Base-by-base conservation (phyloP, 1,284 basidiomycete species). In the Boletus sp. region DNA sequence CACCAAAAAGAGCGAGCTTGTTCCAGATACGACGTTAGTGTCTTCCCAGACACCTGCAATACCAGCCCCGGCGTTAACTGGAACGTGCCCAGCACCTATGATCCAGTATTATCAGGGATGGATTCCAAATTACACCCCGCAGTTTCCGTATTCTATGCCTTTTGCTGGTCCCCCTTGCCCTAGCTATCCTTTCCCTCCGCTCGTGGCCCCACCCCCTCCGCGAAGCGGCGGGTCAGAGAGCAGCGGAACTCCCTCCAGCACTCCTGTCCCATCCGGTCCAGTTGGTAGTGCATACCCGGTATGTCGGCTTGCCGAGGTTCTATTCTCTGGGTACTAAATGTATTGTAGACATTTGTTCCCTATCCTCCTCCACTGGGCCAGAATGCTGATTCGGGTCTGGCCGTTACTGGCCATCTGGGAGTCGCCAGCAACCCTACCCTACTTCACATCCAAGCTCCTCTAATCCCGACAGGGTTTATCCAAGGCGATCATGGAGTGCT, bases 401-500 rank as follows among this genome's bases (percentile, higher is more conserved):
- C 74, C 17, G 40, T 71, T 55, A 50, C 71, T 55, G 53, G 64
- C 25, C 71, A 55, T 68, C 50, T 61, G n/a, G 52, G 65, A 62
- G 37, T 65, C 40, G 37, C 54, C 71, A 71, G 49, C 43, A 66
- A 67, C 55, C 65, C 75, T 38, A 67, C 69, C 38, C 65, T 68
- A 9, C 55, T 73, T 56, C 71, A 73, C 46, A 63, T 74, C 35
- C 85, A 86, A 70, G 82, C 87, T 17, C 87, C 89, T 33, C 74
- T 90, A 19, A 76, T 81, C 44, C 84, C 89, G 3, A 83, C 86
- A 0, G 87, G 88, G 5, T 91, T 91, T 68, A 83, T 89, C 58
- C 88, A 90, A 63, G 84, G 86, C 53, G 87, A 89, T 57, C 85
- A 88, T 57, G 88, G 89, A 6, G 82, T 83, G 27, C 78, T 91